Evolutionary conservation across 768 basidiomycete species (phyloP).

Genomic region (Suillus variegatus): DNA sequence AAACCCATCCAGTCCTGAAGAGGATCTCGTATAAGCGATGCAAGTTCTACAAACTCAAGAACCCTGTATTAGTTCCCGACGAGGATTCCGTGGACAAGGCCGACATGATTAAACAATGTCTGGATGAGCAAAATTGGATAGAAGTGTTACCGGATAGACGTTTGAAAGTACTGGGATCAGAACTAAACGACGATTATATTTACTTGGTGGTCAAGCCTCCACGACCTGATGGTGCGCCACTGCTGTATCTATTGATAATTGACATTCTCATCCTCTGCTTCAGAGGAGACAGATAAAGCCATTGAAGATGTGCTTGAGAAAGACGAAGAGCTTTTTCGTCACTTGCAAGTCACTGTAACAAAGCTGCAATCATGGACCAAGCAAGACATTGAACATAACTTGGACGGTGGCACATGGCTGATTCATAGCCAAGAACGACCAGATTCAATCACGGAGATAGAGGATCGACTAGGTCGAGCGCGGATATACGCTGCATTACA

Average conservation of each 20-base stretch:
- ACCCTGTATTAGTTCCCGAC: background rate
- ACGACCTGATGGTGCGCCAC: background rate
- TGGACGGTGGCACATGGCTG: background rate
- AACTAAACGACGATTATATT: background rate
- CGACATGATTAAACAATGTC: background rate
- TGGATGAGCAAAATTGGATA: background rate
- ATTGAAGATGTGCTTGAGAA: background rate
- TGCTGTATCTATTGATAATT: background rate
- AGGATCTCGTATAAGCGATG: background rate
- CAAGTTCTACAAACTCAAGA: background rate
- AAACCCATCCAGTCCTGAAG: background rate
- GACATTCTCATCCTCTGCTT: background rate
- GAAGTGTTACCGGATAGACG: background rate
- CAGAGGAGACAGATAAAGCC: background rate
- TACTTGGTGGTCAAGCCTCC: background rate
- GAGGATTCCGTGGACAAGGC: background rate
- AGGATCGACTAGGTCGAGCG: background rate
- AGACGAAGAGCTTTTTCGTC: background rate
- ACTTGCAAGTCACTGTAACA: background rate
- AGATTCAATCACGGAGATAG: background rate
- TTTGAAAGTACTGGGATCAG: background rate
- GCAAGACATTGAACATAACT: background rate
- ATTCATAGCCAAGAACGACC: background rate
- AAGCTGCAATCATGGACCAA: background rate
- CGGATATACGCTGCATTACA: background rate